Evolutionary conservation across 345 rosid genomes (phyloP), one percentile per base, ranked within the genome.

Genomic region (Melaleuca alternifolia): DNA sequence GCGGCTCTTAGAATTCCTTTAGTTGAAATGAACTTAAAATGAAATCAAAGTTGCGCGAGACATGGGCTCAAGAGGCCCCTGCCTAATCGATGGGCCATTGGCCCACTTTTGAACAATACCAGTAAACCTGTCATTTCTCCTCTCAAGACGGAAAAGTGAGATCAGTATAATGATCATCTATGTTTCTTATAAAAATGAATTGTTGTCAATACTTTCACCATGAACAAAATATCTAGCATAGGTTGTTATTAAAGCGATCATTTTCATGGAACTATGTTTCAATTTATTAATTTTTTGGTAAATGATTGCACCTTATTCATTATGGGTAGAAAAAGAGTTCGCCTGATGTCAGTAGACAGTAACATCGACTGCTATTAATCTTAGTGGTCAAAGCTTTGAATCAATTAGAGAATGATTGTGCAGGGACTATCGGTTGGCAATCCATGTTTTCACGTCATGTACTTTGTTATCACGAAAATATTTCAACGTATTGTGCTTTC

Each of bases 241-340:
- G 11, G 33, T 33, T 16, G 79, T 8, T 0, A 0, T 33, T 16
- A 23, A 33, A 33, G 48, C 21, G 6, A 20, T 2, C 0, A 0
- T 71, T 41, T 71, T 71, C 6, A 8, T 1, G 6, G 33, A 65
- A 16, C 0, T 33, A 5, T 4, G 16, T 23, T 33, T 9, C 0
- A 71, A 33, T n/a, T 59, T 13, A 12, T 59, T n/a, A 4, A n/a
- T 59, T n/a, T 30, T n/a, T 13, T 2, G 1, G 1, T 6, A n/a
- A 13, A 13, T n/a, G n/a, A 59, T 51, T 4, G 18, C 18, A 51
- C 14, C 53, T 51, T 41, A 41, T 41, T 41, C 41, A 41, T 41
- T 41, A 41, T 41, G 41, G 41, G 41, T 41, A 41, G 41, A 41
- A 41, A 51, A 4, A 6, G 13, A 13, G 53, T 14, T 51, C 14